phyloP scores from a whole-genome alignment of 805 yeast species.

The Candida boidinii region DNA sequence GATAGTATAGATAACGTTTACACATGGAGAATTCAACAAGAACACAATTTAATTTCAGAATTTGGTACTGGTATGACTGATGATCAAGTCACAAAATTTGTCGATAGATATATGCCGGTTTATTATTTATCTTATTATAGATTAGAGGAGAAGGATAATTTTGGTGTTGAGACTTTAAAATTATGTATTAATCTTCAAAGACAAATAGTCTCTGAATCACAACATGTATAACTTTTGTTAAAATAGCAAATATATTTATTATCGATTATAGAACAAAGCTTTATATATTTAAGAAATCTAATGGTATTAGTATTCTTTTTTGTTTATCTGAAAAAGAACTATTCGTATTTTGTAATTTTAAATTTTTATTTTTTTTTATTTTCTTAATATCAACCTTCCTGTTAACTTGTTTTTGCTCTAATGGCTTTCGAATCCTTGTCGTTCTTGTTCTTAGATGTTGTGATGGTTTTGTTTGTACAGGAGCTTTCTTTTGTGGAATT shows the following conservation, averaged over 20 bases:
- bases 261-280: not conserved
- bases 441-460: constrained; percentile 1
- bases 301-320: constrained; percentile 1
- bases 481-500: not conserved
- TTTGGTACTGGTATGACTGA: constrained; percentile 79
- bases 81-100: constrained; percentile 54
- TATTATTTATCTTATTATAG: constrained; percentile 56
- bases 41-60: constrained; percentile 43
- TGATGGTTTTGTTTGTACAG: constrained; percentile 1
- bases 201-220: constrained; percentile 3
- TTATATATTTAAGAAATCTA: too few species aligned
- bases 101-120: constrained; percentile 80
- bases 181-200: constrained; percentile 13
- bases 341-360: not conserved
- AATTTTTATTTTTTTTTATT: constrained; percentile 4
- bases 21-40: constrained; percentile 74
- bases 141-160: constrained; percentile 4
- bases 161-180: constrained; percentile 4
- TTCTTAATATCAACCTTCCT: constrained; percentile 1
- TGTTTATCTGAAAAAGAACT: not conserved
- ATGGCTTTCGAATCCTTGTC: not conserved
- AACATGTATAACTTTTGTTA: not conserved
- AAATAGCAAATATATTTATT: too few species aligned
- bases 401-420: not conserved
- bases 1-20: constrained; percentile 53